Conservation (phyloP, 2,329 filamentous ascomycete genomes). For the Colletotrichum agaves region DNA sequence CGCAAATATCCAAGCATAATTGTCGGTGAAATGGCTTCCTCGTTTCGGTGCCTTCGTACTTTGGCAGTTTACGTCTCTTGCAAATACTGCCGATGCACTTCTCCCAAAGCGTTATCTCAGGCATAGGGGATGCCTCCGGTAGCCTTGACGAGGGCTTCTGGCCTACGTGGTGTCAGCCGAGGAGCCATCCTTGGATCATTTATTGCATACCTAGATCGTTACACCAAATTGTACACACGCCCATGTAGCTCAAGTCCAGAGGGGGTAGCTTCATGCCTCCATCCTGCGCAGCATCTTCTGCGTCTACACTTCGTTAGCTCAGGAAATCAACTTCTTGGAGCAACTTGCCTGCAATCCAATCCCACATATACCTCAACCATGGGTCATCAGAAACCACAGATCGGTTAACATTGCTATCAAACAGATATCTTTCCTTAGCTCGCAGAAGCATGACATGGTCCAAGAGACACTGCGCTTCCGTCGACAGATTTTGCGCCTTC, state of each 20-base stretch:
- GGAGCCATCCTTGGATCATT: not conserved
- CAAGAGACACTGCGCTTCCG: conserved; percentile 61
- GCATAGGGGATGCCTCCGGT: conserved; percentile 54
- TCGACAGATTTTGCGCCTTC: conserved; percentile 58
- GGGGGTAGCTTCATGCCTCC: conserved; percentile 76
- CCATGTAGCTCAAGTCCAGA: conserved; percentile 80
- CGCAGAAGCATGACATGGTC: conserved; percentile 70
- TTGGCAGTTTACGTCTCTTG: conserved; percentile 68
- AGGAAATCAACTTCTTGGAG: not conserved
- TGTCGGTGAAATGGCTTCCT: conserved; percentile 76
- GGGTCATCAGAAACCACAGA: conserved; percentile 76
- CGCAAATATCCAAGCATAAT: conserved; percentile 79
- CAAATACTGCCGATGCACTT: conserved; percentile 72
- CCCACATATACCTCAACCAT: conserved; percentile 84
- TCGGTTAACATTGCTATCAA: conserved; percentile 73
- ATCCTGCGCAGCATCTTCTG: conserved; percentile 71
- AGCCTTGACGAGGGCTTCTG: conserved; percentile 60
- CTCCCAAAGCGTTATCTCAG: conserved; percentile 67
- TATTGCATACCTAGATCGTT: conserved; percentile 71
- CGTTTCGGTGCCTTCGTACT: conserved; percentile 72
- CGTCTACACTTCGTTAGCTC: conserved; percentile 56
- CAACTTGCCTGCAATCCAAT: conserved; percentile 73
- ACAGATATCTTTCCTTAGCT: conserved; percentile 70
- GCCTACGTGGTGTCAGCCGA: conserved; percentile 50
- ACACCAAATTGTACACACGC: conserved; percentile 77